These are phyloP conservation scores for Xylariaceae sp. DNA, from an alignment of 2,329 filamentous ascomycete genomes.

Conservation along the genomic window DNA sequence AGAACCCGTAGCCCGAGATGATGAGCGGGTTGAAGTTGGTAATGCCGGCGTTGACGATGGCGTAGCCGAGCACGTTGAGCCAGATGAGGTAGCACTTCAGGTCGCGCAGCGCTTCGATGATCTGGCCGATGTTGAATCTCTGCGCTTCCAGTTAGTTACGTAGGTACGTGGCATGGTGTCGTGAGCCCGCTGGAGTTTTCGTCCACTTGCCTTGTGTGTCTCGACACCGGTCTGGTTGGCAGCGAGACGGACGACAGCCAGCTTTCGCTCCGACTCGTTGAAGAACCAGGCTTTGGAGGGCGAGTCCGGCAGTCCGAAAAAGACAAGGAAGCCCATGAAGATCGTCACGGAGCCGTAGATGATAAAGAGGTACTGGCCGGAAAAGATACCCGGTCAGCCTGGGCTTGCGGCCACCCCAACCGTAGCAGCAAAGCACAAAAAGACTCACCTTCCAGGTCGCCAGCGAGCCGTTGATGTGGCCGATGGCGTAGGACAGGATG, in stretches of 20 bases:
- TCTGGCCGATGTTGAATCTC: no score
- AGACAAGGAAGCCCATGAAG: constrained; percentile 5
- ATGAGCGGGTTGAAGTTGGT: constrained; percentile 55
- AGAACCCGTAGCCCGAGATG: constrained; percentile 44
- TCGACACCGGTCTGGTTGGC: no score
- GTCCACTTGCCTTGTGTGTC: no score
- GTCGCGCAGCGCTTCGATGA: constrained; percentile 14
- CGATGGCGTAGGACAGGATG: background rate
- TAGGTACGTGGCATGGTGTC: constrained; percentile 9
- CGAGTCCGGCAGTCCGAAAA: constrained; percentile 7
- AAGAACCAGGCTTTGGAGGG: background rate
- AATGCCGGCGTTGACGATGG: constrained; percentile 61
- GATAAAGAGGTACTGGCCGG: constrained; percentile 17
- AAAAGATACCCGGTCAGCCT: no score
- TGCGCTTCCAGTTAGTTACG: no score
- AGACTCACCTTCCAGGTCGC: no score
- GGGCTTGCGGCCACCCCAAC: no score
- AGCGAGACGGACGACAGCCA: background rate
- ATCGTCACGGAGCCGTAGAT: constrained; percentile 18
- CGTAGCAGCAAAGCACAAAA: no score
- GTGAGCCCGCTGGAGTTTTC: no score
- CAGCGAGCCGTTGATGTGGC: background rate
- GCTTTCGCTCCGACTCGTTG: background rate
- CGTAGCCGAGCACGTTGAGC: constrained; percentile 44
- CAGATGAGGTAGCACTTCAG: constrained; percentile 9